A percentile compares a stretch with the other conserved stretches of the same genome.
Conservation (phyloP, 1,284 basidiomycete genomes). For the Cerioporus squamosus region DNA sequence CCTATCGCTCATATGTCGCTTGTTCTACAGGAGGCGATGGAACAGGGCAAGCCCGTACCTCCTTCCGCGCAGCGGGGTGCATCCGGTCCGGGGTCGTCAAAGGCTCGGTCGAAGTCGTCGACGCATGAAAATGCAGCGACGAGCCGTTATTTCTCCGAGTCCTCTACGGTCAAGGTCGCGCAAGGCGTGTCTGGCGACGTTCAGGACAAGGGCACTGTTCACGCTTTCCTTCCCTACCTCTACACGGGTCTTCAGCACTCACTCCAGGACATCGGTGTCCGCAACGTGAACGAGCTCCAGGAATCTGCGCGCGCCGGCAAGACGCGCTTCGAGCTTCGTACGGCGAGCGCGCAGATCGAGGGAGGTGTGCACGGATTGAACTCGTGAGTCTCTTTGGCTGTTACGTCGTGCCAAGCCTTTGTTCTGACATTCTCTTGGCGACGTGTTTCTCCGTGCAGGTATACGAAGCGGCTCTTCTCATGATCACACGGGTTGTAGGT, state of each 20-base stretch:
- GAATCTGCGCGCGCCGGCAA: constrained; percentile 64
- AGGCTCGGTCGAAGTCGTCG: constrained; percentile 51
- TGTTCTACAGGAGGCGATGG: constrained; percentile 80
- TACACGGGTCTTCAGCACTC: constrained; percentile 95
- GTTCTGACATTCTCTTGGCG: constrained; percentile 13
- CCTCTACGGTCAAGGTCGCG: constrained; percentile 94
- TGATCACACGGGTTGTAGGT: constrained; percentile 14
- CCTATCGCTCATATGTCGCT: not conserved
- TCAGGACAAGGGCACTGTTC: constrained; percentile 95
- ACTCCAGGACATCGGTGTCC: constrained; percentile 92
- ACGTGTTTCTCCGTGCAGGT: constrained; percentile 23
- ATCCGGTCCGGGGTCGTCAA: constrained; percentile 43
- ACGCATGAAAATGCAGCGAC: constrained; percentile 95
- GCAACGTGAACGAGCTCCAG: constrained; percentile 66
- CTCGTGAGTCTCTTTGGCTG: constrained; percentile 57
- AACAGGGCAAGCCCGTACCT: constrained; percentile 67
- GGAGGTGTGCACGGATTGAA: constrained; percentile 95
- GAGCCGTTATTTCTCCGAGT: constrained; percentile 96
- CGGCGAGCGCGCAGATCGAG: constrained; percentile 95
- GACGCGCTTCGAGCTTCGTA: constrained; percentile 93
- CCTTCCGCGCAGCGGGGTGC: constrained; percentile 36
- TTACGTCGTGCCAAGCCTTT: constrained; percentile 14
- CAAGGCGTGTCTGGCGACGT: constrained; percentile 98
- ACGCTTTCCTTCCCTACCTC: constrained; percentile 92
- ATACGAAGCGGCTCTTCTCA: constrained; percentile 35